Base-by-base conservation (phyloP, 2,329 filamentous ascomycete species). In the Mycosphaerella arachidis region DNA sequence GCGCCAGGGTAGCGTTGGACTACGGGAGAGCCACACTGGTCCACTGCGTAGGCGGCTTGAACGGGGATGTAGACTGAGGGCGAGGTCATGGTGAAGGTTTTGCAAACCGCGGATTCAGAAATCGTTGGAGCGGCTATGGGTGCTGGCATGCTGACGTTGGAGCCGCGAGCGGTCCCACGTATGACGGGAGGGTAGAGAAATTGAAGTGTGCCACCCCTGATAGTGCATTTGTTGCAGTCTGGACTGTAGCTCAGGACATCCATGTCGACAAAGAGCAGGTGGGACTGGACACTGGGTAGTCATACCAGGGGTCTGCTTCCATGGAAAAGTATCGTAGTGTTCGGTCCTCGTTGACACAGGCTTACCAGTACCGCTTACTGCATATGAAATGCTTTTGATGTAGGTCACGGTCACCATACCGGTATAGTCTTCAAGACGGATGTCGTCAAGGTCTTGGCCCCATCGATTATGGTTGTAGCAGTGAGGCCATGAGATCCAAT, bases 11-110 rank as follows among this genome's bases (percentile, higher is more conserved):
- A 61, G 18, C 48, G n/a, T 2, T 40, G 30, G 9, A 63, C 65
- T 16, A 67, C 58, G 13, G 52, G 63, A 12, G 37, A 20, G 20
- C 60, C 60, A 48, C 64, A 67, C 37, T 50, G 50, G 48, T 67
- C 48, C 13, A 50, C 45, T 0, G 66, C 64, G 50, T 62, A 67
- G 6, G 65, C 66, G 9, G 66, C 61, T n/a, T 65, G 37, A 54
- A 63, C 66, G 4, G 59, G 54, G 27, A 67, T 62, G 52, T 67
- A 67, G 8, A 67, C 61, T n/a, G 63, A 61, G 6, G 60, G 58
- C 12, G 65, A 68, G 24, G 63, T 68, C 20, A 68, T 37, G 31
- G 62, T 65, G 16, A 35, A 48, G 35, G 63, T 63, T 30, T 62
- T 53, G 57, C 62, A 67, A 4, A 64, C 35, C 16, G 58, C 57